A percentile compares a stretch with the other conserved stretches of the same genome.
Evolutionary conservation across 2,329 filamentous ascomycete genomes (phyloP).

Genomic region (Ophiostoma perfectum): DNA sequence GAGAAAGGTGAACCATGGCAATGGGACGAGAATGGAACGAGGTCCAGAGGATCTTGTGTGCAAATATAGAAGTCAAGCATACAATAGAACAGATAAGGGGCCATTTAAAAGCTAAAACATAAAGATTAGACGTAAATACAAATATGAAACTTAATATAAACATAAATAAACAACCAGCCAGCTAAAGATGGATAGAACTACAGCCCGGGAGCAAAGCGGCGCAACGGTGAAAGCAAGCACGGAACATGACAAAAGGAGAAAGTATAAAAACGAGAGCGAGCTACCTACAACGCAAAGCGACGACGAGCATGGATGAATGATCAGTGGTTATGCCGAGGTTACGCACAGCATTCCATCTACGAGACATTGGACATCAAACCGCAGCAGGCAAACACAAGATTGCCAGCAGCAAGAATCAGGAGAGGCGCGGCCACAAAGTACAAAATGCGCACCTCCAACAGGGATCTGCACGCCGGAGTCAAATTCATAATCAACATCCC

Average conservation of each 20-base stretch:
- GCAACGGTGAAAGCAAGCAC: background rate
- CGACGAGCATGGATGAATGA: background rate
- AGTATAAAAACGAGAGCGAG: background rate
- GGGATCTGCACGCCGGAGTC: too few species aligned
- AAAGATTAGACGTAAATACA: background rate
- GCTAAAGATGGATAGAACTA: background rate
- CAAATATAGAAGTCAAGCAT: background rate
- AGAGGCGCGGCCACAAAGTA: too few species aligned
- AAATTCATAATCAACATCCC: too few species aligned
- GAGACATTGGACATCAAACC: too few species aligned
- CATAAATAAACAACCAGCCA: background rate
- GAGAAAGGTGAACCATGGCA: background rate
- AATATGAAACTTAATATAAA: background rate
- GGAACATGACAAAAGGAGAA: constrained; percentile 5
- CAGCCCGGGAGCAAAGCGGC: background rate
- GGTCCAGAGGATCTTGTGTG: background rate
- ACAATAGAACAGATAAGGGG: background rate
- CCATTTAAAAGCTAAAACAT: too few species aligned
- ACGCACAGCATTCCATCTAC: too few species aligned
- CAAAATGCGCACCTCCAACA: too few species aligned
- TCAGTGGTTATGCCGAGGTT: background rate
- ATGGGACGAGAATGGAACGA: background rate
- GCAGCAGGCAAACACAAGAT: too few species aligned
- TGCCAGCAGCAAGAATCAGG: too few species aligned
- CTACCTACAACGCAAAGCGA: too few species aligned